Conservation (phyloP, 371 early-diverging fungal genomes). For the Capillidium heterosporum region DNA sequence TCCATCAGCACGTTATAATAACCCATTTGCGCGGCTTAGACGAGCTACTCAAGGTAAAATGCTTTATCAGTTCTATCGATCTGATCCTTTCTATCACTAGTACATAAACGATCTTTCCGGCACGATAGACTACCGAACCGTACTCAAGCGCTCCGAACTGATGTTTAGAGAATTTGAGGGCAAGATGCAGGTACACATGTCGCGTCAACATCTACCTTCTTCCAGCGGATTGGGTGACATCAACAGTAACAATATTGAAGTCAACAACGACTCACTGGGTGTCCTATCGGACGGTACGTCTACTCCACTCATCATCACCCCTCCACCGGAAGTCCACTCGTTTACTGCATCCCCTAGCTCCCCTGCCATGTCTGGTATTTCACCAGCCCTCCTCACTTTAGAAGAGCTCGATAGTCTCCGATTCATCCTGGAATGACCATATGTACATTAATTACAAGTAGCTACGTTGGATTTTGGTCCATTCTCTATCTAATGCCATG, state of each 20-base stretch:
- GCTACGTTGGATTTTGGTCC: too few species aligned
- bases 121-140: conserved; percentile 50
- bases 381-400: background rate
- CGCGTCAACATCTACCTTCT: background rate
- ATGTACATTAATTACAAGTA: background rate
- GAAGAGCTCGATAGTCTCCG: conserved; percentile 2
- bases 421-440: background rate
- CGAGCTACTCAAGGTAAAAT: conserved; percentile 62
- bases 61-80: background rate
- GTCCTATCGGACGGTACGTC: background rate
- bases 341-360: conserved; percentile 3
- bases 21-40: conserved; percentile 62
- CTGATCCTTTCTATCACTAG: conserved; percentile 13
- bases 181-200: background rate
- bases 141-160: conserved; percentile 51
- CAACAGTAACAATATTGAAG: too few species aligned
- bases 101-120: conserved; percentile 74
- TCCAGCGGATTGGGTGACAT: background rate
- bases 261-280: background rate
- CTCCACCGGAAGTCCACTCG: conserved; percentile 4
- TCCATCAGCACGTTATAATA: conserved; percentile 55
- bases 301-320: conserved; percentile 3
- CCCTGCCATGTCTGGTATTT: background rate
- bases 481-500: too few species aligned
- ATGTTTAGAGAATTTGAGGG: background rate